Evolutionary conservation across 192 early-diverging fungal species (phyloP), one percentile per base, ranked within the genome.

Genomic region (Coemansia sp.): DNA sequence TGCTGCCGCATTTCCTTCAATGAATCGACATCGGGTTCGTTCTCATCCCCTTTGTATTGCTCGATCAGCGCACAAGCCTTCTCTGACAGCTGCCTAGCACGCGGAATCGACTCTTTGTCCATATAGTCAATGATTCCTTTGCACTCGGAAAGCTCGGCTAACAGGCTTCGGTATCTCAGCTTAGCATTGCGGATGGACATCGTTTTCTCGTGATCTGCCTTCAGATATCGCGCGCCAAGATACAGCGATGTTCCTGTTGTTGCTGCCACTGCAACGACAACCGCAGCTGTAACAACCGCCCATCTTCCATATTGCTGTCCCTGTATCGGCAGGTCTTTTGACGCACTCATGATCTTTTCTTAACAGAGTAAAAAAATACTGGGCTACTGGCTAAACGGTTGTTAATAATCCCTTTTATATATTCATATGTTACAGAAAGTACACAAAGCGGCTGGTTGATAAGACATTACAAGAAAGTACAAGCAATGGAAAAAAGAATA

Each of bases 121-220:
- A 82, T 74, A 46, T 60, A 66, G 54, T 62, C 62, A 20, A 76
- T 68, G 8, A 68, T 56, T 5, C 71, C 68, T 19, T 82, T 82
- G 64, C 79, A 74, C 39, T 74, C 79, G 19, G 68, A 70, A 0
- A 82, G 71, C 22, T 82, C 74, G 11, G 56, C 39, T 7, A 82
- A 12, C 2, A 82, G 63, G 4, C 46, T 53, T 11, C 71, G 68
- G 56, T 76, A 76, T 55, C 68, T 72, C 49, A 46, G 53, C 44
- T 70, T 67, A 38, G 79, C 79, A 11, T 55, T 65, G 45, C 79
- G 74, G 5, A 69, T 14, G 19, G 68, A 71, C 65, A 61, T 39
- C 7, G 71, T 67, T 32, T 54, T 57, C 19, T 65, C 61, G 50
- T 82, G 79, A 38, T 68, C 71, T 2, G 69, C 61, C 19, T 63